Evolutionary conservation across 2,329 filamentous ascomycete genomes (phyloP).

Genomic region (Lecanicillium sp.): DNA sequence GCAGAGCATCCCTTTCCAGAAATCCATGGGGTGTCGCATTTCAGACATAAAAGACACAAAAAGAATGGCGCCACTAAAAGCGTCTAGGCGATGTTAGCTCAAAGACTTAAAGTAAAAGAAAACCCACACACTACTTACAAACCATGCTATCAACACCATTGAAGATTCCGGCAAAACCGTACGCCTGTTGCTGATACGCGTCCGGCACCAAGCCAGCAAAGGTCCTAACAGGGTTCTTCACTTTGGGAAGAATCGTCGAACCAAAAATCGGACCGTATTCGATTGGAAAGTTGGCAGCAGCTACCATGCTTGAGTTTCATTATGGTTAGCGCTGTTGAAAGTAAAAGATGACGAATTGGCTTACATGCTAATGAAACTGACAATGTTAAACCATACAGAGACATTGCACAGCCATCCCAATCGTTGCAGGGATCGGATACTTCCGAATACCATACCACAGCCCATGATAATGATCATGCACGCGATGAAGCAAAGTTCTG

Average conservation of each 20-base stretch:
- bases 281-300: slow-evolving; percentile 5
- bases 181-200: slow-evolving; percentile 8
- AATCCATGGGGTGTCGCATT: slow-evolving; percentile 35
- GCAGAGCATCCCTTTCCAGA: slow-evolving; percentile 30
- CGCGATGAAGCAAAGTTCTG: slow-evolving; percentile 40
- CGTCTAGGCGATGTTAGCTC: slow-evolving; percentile 16
- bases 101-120: slow-evolving; percentile 9
- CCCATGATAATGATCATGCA: slow-evolving; percentile 41
- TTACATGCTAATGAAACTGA: slow-evolving; percentile 33
- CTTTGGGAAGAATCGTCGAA: slow-evolving; percentile 7
- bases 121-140: slow-evolving; percentile 17
- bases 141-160: slow-evolving; percentile 10
- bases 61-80: slow-evolving; percentile 48
- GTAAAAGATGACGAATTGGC: not conserved
- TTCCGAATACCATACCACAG: slow-evolving; percentile 42
- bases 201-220: slow-evolving; percentile 8
- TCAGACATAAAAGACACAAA: slow-evolving; percentile 48
- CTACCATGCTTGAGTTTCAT: slow-evolving; percentile 5
- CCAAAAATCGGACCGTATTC: slow-evolving; percentile 2
- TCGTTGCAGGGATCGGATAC: slow-evolving; percentile 44
- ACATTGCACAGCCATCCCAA: slow-evolving; percentile 47
- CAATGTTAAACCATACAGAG: slow-evolving; percentile 48
- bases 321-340: not conserved
- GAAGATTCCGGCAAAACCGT: slow-evolving; percentile 9
- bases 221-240: slow-evolving; percentile 1